Percentiles rank a stretch among this genome's conserved stretches.
Conservation (phyloP, 805 yeast species). For the Starmerella bacillaris region DNA sequence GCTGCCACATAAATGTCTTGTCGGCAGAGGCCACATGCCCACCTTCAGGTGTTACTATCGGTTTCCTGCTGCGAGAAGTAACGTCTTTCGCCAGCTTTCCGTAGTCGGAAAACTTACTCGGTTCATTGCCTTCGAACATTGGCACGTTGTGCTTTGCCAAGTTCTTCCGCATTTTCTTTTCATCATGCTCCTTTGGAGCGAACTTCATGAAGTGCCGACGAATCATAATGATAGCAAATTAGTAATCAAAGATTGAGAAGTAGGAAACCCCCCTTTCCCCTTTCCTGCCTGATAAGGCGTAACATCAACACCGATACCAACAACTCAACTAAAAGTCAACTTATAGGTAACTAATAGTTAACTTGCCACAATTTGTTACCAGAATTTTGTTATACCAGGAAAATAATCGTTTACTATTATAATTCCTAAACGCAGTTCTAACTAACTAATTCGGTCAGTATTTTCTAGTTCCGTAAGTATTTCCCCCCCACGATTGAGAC, state of each 20-base stretch:
- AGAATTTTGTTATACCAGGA: too few relatives aligned
- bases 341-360: too few relatives aligned
- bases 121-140: slow-evolving; percentile 25
- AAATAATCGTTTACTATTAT: too few relatives aligned
- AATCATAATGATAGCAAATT: slow-evolving; percentile 6
- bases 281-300: too few relatives aligned
- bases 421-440: too few relatives aligned
- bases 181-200: slow-evolving; percentile 32
- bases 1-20: slow-evolving; percentile 14
- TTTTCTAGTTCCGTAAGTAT: not conserved
- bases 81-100: slow-evolving; percentile 32
- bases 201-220: slow-evolving; percentile 27
- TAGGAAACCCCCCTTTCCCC: not conserved
- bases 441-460: not conserved
- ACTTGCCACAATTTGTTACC: too few relatives aligned
- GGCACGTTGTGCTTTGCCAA: slow-evolving; percentile 29
- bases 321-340: too few relatives aligned
- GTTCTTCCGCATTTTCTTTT: slow-evolving; percentile 29
- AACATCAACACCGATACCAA: too few relatives aligned
- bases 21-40: slow-evolving; percentile 13
- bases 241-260: too few relatives aligned
- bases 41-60: slow-evolving; percentile 11
- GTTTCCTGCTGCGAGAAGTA: slow-evolving; percentile 13
- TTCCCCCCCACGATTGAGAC: too few relatives aligned
- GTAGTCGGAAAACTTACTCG: slow-evolving; percentile 36